Evolutionary conservation across 2,329 filamentous ascomycete genomes (phyloP).

Genomic region (Chalara sp.): DNA sequence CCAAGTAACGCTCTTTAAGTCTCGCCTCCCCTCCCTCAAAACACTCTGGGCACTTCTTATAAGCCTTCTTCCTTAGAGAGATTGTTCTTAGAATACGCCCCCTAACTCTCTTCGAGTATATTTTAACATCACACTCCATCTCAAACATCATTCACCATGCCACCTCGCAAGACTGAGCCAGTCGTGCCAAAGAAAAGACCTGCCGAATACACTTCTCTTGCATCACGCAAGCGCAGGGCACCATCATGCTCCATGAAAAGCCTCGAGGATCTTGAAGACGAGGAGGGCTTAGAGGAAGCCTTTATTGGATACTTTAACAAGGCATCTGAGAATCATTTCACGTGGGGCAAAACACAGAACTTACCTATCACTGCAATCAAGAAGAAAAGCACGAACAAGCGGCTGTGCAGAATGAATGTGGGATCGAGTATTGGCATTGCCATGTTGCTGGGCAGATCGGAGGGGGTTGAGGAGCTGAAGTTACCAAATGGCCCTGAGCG

Average conservation of each 20-base stretch:
- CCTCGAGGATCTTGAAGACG: slow-evolving; percentile 5
- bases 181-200: background rate
- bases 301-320: background rate
- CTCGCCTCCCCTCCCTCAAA: background rate
- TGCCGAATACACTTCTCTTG: slow-evolving; percentile 1
- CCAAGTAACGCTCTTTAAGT: no score
- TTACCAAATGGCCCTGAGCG: slow-evolving; percentile 9
- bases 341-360: slow-evolving; percentile 2
- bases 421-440: background rate
- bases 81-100: background rate
- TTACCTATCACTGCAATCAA: background rate
- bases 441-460: background rate
- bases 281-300: slow-evolving; percentile 3
- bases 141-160: background rate
- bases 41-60: background rate
- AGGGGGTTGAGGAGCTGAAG: background rate
- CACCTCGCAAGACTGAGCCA: background rate
- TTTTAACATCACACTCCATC: background rate
- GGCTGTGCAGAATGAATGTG: background rate
- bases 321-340: slow-evolving; percentile 4
- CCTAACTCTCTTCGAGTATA: background rate
- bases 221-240: background rate
- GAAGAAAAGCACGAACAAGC: slow-evolving; percentile 1
- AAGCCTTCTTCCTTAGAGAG: background rate
- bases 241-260: background rate